phyloP scores from a whole-genome alignment of 2,329 filamentous ascomycete species.

The Botryotinia globosa region DNA sequence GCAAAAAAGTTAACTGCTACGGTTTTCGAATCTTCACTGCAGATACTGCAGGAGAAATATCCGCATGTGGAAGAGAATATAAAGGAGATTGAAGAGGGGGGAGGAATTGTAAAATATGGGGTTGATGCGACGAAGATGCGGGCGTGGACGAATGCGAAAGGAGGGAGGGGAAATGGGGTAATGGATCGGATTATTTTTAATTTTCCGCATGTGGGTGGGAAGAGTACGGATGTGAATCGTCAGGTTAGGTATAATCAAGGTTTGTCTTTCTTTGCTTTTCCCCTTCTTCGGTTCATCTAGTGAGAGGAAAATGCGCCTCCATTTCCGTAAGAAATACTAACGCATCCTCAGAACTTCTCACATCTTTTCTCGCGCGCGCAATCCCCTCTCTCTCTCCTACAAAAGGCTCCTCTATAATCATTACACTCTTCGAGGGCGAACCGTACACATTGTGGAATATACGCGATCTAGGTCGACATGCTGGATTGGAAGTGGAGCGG shows the following conservation, averaged over 20 bases:
- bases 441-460: conserved; percentile 97
- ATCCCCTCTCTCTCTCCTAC: conserved; percentile 50
- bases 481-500: conserved; percentile 64
- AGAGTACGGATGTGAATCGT: conserved; percentile 88
- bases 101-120: conserved; percentile 52
- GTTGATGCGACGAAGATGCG: conserved; percentile 67
- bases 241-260: conserved; percentile 88
- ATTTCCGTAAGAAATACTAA: neutral
- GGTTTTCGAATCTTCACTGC: conserved; percentile 56
- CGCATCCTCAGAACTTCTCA: conserved; percentile 55
- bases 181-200: conserved; percentile 90
- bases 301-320: neutral
- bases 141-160: conserved; percentile 39
- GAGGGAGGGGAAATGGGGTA: conserved; percentile 39
- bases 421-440: conserved; percentile 89
- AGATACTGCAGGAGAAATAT: conserved; percentile 67
- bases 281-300: neutral
- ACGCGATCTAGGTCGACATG: conserved; percentile 77
- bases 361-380: conserved; percentile 62
- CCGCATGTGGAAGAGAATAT: conserved; percentile 64
- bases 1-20: conserved; percentile 68
- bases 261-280: conserved; percentile 22
- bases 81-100: conserved; percentile 48
- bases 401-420: conserved; percentile 59
- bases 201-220: conserved; percentile 93